Evolutionary conservation across 164 flowering plant species (phyloP), one percentile per base, ranked within the genome.

Genomic region (Vitis cinerea): DNA sequence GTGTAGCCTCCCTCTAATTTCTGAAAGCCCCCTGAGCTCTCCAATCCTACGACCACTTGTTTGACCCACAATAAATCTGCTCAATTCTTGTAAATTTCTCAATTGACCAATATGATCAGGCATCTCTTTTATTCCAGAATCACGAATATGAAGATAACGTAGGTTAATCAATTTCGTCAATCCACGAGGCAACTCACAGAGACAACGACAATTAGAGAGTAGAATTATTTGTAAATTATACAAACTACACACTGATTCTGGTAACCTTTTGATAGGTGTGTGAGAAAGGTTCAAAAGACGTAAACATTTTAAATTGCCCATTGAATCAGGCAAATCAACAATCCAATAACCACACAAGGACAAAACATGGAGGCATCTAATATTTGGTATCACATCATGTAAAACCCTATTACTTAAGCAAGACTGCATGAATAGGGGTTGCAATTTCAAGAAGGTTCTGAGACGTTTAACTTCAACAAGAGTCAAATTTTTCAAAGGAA

Each of bases 241-340:
- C 3, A 31, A 31, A 4, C 6, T 4, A 31, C 44, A 31, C 7
- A 31, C 0, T 31, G 2, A 31, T 31, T 31, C 44, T 31, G 44
- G 44, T 6, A 31, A 31, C 30, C 17, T n/a, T 54, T 55, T 61
- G 9, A 85, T 69, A 0, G 3, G 8, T 50, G 74, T 76, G 16
- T 16, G 3, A 17, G 82, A 73, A 15, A 83, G 68, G 44, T 81
- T 69, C 9, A 81, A 63, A 27, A 59, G 75, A 23, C 80, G 61
- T 3, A 83, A 63, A 68, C 50, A 81, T 30, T 58, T 83, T 65
- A 83, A 50, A 57, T 63, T 31, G 52, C 61, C 76, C 8, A 80
- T 56, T 5, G 57, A 47, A 63, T 71, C 13, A 12, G 78, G 75
- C 37, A 75, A 13, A 65, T 59, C 64, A 8, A 11, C n/a, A 17